phyloP scores from a whole-genome alignment of 345 rosid species.

The Theobroma cacao region DNA sequence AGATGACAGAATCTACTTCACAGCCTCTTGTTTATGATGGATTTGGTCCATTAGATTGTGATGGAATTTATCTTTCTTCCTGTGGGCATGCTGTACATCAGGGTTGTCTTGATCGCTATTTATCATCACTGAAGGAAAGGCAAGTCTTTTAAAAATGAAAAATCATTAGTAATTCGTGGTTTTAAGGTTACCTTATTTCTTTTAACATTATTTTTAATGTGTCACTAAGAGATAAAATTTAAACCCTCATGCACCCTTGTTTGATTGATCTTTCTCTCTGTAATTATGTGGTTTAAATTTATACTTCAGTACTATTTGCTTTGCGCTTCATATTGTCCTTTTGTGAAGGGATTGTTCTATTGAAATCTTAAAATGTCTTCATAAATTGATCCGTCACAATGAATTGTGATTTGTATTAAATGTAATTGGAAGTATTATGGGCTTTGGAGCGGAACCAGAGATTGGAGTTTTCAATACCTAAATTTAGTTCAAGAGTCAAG shows the following conservation, averaged over 20 bases:
- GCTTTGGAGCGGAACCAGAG: background rate
- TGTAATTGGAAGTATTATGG: background rate
- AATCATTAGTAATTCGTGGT: background rate
- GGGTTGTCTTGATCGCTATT: conserved; percentile 78
- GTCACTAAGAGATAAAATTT: background rate
- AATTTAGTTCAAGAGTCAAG: background rate
- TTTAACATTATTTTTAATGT: background rate
- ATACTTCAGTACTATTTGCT: background rate
- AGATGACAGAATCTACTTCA: conserved; percentile 30
- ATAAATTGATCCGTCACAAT: background rate
- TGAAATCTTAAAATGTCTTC: background rate
- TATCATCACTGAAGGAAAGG: conserved; percentile 87
- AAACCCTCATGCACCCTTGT: background rate
- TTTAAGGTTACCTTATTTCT: background rate
- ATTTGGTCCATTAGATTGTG: conserved; percentile 74
- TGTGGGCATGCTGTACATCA: conserved; percentile 99
- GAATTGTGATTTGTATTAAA: background rate
- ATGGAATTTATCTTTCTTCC: conserved; percentile 83
- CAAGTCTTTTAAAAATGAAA: conserved; percentile 18
- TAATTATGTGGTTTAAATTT: background rate
- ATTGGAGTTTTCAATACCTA: background rate
- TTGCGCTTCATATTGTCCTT: conserved; percentile 3
- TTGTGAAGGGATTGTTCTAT: background rate
- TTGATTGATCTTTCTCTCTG: background rate
- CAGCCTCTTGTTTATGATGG: conserved; percentile 46